phyloP scores from a whole-genome alignment of 2,329 filamentous ascomycete species.

The Hypoxylon sp. region DNA sequence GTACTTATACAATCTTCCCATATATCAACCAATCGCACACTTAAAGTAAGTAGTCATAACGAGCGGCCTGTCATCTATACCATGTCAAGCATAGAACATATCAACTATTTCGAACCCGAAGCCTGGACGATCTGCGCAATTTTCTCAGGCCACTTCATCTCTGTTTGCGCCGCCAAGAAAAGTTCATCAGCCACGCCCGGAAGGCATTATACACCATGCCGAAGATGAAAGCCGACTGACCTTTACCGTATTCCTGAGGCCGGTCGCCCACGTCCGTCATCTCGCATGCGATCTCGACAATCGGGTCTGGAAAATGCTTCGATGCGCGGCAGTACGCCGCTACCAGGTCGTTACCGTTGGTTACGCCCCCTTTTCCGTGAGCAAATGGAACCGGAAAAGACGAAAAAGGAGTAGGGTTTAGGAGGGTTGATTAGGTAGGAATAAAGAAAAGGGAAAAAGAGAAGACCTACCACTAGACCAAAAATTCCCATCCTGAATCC shows the following conservation, averaged over 20 bases:
- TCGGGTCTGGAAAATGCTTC: slow-evolving; percentile 59
- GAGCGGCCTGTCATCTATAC: neutral
- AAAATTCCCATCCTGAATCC: slow-evolving; percentile 68
- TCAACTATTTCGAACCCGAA: neutral
- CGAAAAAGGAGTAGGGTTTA: neutral
- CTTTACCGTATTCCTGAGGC: slow-evolving; percentile 60
- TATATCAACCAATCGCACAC: neutral
- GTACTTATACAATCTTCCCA: neutral
- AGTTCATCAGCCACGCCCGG: slow-evolving; percentile 51
- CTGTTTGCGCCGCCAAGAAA: slow-evolving; percentile 21
- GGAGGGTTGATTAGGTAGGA: neutral
- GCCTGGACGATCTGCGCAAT: slow-evolving; percentile 1
- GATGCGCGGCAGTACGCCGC: slow-evolving; percentile 65
- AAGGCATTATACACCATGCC: slow-evolving; percentile 57
- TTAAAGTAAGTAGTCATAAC: neutral
- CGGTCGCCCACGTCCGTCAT: slow-evolving; percentile 67
- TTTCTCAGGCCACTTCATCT: neutral
- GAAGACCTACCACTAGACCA: slow-evolving; percentile 67
- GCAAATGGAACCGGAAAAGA: neutral
- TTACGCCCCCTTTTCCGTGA: slow-evolving; percentile 62
- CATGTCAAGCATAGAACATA: neutral
- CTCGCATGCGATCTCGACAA: slow-evolving; percentile 62
- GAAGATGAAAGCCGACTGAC: slow-evolving; percentile 55
- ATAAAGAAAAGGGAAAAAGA: slow-evolving; percentile 8
- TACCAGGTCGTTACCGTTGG: slow-evolving; percentile 70